Evolutionary conservation across 2,329 filamentous ascomycete species (phyloP).

Genomic region (Colletotrichum caudatum): DNA sequence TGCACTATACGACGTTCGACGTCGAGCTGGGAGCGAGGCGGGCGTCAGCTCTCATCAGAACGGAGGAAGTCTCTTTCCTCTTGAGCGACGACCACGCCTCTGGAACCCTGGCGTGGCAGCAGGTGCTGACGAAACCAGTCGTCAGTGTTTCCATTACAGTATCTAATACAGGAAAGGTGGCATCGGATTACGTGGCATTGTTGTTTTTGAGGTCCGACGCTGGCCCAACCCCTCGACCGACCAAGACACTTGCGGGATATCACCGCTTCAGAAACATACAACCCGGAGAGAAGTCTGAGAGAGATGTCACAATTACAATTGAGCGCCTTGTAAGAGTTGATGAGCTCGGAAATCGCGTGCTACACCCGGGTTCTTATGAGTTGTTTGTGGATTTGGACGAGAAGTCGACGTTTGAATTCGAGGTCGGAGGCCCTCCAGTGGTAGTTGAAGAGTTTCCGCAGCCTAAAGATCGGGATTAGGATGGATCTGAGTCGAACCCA

Average conservation of each 20-base stretch:
- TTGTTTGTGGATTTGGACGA: constrained; percentile 56
- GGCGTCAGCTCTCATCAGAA: not conserved
- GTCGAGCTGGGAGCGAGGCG: constrained; percentile 33
- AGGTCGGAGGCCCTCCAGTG: constrained; percentile 1
- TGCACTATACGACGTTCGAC: constrained; percentile 69
- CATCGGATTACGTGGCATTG: constrained; percentile 66
- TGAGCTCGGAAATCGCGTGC: constrained; percentile 60
- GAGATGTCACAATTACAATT: constrained; percentile 57
- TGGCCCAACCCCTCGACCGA: constrained; percentile 63
- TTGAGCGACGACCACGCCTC: not conserved
- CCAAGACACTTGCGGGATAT: constrained; percentile 66
- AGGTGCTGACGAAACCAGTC: constrained; percentile 1
- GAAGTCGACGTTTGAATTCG: not conserved
- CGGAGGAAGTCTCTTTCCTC: not conserved
- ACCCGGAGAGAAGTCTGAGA: constrained; percentile 48
- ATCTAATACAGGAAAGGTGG: constrained; percentile 59
- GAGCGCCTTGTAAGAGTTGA: constrained; percentile 63
- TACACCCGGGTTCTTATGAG: constrained; percentile 66
- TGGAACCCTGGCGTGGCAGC: constrained; percentile 12
- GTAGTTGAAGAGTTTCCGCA: constrained; percentile 33
- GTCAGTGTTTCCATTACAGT: constrained; percentile 56
- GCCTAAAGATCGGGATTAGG: not conserved
- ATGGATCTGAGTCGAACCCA: not conserved
- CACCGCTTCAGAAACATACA: constrained; percentile 56
- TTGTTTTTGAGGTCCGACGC: constrained; percentile 60